Conservation (phyloP, 179 eudicot species). For the Gypsophila paniculata region DNA sequence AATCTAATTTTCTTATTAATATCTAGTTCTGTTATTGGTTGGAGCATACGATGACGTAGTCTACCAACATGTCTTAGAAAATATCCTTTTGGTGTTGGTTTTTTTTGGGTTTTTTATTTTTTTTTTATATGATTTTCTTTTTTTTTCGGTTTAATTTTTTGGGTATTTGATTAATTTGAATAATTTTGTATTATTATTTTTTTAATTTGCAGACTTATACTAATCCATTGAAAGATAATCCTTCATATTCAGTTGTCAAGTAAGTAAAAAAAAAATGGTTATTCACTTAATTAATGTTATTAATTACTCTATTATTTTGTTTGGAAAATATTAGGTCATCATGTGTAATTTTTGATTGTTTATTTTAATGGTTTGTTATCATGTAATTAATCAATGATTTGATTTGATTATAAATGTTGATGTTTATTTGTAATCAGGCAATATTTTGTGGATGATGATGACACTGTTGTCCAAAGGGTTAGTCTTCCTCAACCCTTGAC, state of each 20-base stretch:
- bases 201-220: constrained; percentile 49
- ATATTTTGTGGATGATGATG: constrained; percentile 71
- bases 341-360: not conserved
- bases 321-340: not conserved
- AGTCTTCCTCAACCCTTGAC: constrained; percentile 14
- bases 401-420: not conserved
- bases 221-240: constrained; percentile 71
- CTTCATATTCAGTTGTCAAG: constrained; percentile 66
- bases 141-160: too few relatives aligned
- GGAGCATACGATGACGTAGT: too few relatives aligned
- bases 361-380: not conserved
- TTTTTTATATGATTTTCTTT: too few relatives aligned
- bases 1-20: too few relatives aligned
- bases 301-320: not conserved
- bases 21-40: too few relatives aligned
- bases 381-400: not conserved
- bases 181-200: not conserved
- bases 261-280: constrained; percentile 43
- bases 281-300: constrained; percentile 3
- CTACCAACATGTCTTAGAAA: too few relatives aligned
- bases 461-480: constrained; percentile 70
- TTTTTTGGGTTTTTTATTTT: too few relatives aligned
- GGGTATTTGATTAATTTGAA: not conserved
- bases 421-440: constrained; percentile 44
- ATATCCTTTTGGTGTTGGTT: too few relatives aligned